phyloP scores from a whole-genome alignment of 495 filamentous ascomycete species.

The Aspergillus ostianus region DNA sequence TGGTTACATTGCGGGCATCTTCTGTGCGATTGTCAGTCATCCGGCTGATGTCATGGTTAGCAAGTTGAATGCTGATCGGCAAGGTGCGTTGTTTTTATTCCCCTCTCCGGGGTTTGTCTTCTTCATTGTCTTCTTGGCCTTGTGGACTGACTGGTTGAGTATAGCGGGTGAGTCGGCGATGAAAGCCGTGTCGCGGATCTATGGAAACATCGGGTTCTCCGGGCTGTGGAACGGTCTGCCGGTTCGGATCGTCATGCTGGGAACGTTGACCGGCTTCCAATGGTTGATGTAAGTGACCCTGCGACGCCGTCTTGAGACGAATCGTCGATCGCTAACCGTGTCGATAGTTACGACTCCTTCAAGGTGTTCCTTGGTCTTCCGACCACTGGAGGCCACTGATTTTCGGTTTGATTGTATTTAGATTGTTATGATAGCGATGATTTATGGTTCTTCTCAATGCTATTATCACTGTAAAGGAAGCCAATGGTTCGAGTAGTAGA shows the following conservation, averaged over 20 bases:
- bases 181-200: conserved; percentile 62
- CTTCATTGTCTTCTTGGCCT: not conserved
- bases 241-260: conserved; percentile 64
- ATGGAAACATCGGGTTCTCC: conserved; percentile 68
- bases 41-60: conserved; percentile 73
- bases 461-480: not conserved
- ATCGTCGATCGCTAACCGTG: conserved; percentile 13
- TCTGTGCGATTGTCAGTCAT: conserved; percentile 64
- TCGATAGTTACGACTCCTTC: conserved; percentile 64
- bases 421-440: not conserved
- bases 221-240: conserved; percentile 70
- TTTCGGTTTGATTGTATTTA: not conserved
- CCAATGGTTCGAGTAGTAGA: not conserved
- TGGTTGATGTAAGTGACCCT: conserved; percentile 59
- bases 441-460: not conserved
- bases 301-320: not conserved
- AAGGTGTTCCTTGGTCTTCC: conserved; percentile 69
- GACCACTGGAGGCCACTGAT: conserved; percentile 62
- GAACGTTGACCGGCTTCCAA: conserved; percentile 68
- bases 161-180: conserved; percentile 62
- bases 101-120: not conserved
- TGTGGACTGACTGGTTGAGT: conserved; percentile 12
- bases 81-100: conserved; percentile 42
- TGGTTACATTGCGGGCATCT: conserved; percentile 71
- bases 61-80: conserved; percentile 64